Evolutionary conservation across 768 basidiomycete genomes (phyloP).

Genomic region (Pleurotus sapidus): DNA sequence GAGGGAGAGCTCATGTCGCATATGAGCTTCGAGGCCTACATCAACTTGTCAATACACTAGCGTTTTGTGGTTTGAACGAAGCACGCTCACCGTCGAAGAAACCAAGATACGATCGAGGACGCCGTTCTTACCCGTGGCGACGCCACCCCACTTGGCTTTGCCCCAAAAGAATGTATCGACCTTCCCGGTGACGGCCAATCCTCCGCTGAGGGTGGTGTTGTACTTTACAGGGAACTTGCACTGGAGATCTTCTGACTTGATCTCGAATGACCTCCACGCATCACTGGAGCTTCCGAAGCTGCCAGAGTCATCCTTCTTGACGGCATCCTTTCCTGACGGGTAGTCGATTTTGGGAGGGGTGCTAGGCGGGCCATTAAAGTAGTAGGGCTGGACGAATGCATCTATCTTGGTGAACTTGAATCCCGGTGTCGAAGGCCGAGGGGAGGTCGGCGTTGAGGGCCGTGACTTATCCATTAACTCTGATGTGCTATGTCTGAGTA

Average conservation of each 20-base stretch:
- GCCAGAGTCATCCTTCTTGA: not conserved
- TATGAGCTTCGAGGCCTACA: constrained; percentile 1
- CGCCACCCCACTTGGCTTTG: not conserved
- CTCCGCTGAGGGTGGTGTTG: not conserved
- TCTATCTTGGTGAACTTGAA: not conserved
- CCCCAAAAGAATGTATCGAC: constrained; percentile 2
- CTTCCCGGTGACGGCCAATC: not conserved
- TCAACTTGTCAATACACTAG: not conserved
- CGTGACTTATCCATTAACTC: not conserved
- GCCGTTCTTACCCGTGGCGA: not conserved
- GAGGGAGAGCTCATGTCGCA: constrained; percentile 1
- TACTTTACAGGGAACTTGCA: not conserved
- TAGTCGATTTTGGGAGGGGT: not conserved
- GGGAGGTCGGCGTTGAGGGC: not conserved
- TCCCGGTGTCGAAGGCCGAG: not conserved
- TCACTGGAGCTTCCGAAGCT: not conserved
- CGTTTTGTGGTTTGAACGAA: not conserved
- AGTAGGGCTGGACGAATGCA: not conserved
- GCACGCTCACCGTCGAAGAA: not conserved
- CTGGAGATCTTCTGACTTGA: constrained; percentile 2
- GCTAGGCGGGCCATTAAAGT: not conserved
- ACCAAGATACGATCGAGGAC: not conserved
- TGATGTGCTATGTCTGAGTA: not conserved
- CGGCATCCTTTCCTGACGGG: not conserved
- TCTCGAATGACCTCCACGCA: not conserved